Conservation (phyloP, 768 basidiomycete species). For the button mushroom (Agaricus bisporus) region DNA sequence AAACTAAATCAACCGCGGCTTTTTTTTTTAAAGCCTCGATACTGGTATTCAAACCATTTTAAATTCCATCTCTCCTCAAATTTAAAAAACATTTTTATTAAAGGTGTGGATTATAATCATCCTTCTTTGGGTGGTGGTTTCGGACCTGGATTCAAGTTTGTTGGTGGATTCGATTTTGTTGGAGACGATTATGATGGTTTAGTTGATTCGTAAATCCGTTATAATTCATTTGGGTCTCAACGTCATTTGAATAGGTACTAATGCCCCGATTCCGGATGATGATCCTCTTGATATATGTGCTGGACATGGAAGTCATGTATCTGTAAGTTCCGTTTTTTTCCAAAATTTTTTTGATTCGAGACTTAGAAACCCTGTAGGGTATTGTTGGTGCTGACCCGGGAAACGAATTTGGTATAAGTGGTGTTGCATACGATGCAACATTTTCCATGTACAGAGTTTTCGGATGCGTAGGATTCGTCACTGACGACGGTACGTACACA, state of each 20-base stretch:
- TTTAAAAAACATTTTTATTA: not conserved
- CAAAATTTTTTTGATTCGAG: too few relatives aligned
- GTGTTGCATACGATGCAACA: slow-evolving; percentile 59
- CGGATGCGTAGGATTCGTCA: slow-evolving; percentile 47
- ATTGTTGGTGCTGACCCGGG: slow-evolving; percentile 58
- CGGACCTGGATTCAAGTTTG: slow-evolving; percentile 44
- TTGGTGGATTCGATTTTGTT: slow-evolving; percentile 53
- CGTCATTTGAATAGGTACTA: slow-evolving; percentile 23
- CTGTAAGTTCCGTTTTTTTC: slow-evolving; percentile 23
- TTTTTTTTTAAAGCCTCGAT: slow-evolving; percentile 45
- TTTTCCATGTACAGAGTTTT: slow-evolving; percentile 54
- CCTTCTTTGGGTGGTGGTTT: slow-evolving; percentile 48
- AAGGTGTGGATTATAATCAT: slow-evolving; percentile 52
- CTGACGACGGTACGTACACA: slow-evolving; percentile 46
- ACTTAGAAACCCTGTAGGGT: too few relatives aligned
- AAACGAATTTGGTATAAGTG: slow-evolving; percentile 61
- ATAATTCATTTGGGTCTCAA: not conserved
- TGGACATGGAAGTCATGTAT: slow-evolving; percentile 53
- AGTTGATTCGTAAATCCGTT: too few relatives aligned
- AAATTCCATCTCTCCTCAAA: too few relatives aligned
- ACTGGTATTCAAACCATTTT: slow-evolving; percentile 22
- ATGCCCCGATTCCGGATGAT: slow-evolving; percentile 43
- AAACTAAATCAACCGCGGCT: not conserved
- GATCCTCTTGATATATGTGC: slow-evolving; percentile 50
- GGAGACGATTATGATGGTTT: slow-evolving; percentile 50